Conservation (phyloP, 1,284 basidiomycete species). For the Gomphus sp. region DNA sequence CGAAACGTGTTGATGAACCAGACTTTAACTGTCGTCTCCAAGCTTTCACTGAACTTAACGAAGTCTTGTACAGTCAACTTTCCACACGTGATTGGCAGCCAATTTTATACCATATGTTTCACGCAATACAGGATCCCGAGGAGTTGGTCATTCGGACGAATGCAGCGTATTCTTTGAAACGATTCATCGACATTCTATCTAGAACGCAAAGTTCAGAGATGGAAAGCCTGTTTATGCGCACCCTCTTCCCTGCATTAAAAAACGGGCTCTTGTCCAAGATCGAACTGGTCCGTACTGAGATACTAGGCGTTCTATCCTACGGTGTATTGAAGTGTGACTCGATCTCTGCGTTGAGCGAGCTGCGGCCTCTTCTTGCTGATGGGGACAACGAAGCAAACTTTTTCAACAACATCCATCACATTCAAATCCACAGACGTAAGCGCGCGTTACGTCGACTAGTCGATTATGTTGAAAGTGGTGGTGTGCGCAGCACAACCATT, state of each 20-base stretch:
- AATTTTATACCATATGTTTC: conserved; percentile 76
- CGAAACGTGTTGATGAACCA: conserved; percentile 79
- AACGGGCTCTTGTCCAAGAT: conserved; percentile 72
- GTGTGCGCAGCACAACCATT: conserved; percentile 65
- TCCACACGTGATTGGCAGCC: conserved; percentile 71
- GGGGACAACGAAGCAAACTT: conserved; percentile 96
- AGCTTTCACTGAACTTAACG: conserved; percentile 75
- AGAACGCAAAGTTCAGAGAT: conserved; percentile 29
- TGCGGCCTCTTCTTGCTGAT: conserved; percentile 74
- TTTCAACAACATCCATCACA: conserved; percentile 94
- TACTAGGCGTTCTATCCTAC: conserved; percentile 73
- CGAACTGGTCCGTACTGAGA: conserved; percentile 86
- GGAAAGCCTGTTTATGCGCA: conserved; percentile 51
- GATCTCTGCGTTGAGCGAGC: conserved; percentile 63
- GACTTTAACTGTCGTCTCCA: conserved; percentile 84
- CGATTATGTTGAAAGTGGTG: conserved; percentile 68
- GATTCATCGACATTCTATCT: conserved; percentile 62
- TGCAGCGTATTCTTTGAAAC: conserved; percentile 68
- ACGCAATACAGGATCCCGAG: conserved; percentile 83
- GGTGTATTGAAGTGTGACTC: conserved; percentile 61
- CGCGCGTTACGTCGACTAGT: conserved; percentile 82
- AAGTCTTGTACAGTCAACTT: conserved; percentile 41
- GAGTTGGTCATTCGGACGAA: conserved; percentile 86
- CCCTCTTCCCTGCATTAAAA: conserved; percentile 78
- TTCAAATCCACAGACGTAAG: conserved; percentile 87